Conservation (phyloP, 768 basidiomycete genomes). For the Jaapia argillacea region DNA sequence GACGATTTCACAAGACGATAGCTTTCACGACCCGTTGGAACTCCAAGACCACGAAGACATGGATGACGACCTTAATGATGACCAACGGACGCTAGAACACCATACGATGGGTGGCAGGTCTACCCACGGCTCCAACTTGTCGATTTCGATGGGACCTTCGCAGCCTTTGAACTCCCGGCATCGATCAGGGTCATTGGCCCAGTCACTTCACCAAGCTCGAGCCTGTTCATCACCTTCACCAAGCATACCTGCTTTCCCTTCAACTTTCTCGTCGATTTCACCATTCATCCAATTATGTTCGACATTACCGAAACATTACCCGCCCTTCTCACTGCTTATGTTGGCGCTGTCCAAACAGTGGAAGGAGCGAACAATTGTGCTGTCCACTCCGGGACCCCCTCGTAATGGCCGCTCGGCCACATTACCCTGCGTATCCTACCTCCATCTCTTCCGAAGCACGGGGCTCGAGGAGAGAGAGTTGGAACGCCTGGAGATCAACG, state of each 20-base stretch:
- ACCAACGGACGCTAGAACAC: slow-evolving; percentile 14
- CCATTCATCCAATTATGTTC: slow-evolving; percentile 44
- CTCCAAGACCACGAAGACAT: too few species aligned
- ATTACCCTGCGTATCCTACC: slow-evolving; percentile 21
- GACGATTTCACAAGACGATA: not conserved
- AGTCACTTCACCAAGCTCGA: slow-evolving; percentile 3
- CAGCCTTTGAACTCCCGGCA: slow-evolving; percentile 6
- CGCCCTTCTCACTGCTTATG: slow-evolving; percentile 54
- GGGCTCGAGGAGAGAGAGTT: slow-evolving; percentile 55
- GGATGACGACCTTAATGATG: slow-evolving; percentile 28
- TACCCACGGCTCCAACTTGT: not conserved
- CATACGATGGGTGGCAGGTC: slow-evolving; percentile 1
- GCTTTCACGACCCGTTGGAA: not conserved
- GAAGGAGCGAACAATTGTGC: slow-evolving; percentile 54
- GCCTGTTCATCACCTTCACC: slow-evolving; percentile 4
- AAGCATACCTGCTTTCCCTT: slow-evolving; percentile 51
- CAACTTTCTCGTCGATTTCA: slow-evolving; percentile 37
- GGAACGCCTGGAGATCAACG: slow-evolving; percentile 68
- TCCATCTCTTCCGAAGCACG: slow-evolving; percentile 66
- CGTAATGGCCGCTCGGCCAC: slow-evolving; percentile 1
- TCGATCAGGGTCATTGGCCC: slow-evolving; percentile 7
- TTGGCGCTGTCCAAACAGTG: slow-evolving; percentile 68
- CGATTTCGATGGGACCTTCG: not conserved
- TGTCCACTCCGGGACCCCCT: slow-evolving; percentile 24
- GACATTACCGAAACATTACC: slow-evolving; percentile 57